Conservation (phyloP, 108 stramenopile species). For the Nannochloropsis salina region DNA sequence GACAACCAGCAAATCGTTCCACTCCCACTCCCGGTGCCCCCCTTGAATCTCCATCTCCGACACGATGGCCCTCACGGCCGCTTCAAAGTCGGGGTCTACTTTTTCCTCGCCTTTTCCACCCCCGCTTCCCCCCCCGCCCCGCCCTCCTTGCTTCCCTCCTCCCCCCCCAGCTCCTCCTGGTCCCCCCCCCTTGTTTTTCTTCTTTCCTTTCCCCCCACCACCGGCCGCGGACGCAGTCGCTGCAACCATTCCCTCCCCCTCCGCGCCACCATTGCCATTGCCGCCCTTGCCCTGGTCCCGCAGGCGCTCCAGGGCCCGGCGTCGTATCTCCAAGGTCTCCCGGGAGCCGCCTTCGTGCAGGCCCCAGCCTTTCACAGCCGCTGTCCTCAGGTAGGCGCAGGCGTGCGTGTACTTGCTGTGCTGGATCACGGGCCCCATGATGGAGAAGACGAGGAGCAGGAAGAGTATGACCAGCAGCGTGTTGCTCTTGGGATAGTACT, state of each 20-base stretch:
- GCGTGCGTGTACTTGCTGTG: background rate
- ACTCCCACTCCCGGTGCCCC: background rate
- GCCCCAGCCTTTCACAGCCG: background rate
- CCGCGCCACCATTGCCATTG: background rate
- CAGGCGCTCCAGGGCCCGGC: background rate
- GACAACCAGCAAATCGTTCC: background rate
- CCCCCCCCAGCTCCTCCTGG: background rate
- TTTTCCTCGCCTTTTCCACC: background rate
- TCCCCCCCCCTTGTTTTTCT: background rate
- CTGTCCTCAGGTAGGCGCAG: background rate
- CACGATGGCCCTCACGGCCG: background rate
- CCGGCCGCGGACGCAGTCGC: background rate
- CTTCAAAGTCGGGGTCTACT: background rate
- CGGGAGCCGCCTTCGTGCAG: background rate
- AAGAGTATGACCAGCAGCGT: background rate
- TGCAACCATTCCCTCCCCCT: background rate
- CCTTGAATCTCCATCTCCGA: background rate
- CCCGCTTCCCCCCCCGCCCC: background rate
- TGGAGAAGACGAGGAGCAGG: background rate
- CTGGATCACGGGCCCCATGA: conserved; percentile 4
- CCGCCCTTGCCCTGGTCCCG: background rate
- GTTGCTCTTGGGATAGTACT: conserved; percentile 18
- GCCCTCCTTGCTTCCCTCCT: background rate
- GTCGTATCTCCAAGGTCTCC: background rate
- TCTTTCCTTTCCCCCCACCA: background rate